phyloP scores from a whole-genome alignment of 495 filamentous ascomycete species.

The Melanomma pulvis-pyrius region DNA sequence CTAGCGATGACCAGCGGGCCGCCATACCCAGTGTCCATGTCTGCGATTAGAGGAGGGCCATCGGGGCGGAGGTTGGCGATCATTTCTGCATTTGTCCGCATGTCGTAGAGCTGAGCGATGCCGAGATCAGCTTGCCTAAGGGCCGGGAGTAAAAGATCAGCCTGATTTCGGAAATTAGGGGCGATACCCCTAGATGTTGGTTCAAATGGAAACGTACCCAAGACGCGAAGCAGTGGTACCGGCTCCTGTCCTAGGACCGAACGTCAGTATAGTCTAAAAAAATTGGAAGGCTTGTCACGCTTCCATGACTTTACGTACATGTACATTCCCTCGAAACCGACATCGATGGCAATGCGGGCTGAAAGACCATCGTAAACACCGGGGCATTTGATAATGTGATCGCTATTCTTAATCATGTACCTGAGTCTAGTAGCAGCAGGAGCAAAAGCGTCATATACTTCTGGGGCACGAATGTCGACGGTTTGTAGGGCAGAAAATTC shows the following conservation, averaged over 20 bases:
- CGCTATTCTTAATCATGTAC: conserved; percentile 27
- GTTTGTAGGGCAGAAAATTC: background rate
- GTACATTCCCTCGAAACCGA: conserved; percentile 32
- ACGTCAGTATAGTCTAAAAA: background rate
- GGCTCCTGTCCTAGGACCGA: conserved; percentile 25
- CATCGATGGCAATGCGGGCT: conserved; percentile 28
- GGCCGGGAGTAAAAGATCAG: conserved; percentile 10
- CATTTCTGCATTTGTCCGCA: conserved; percentile 36
- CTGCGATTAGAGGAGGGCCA: conserved; percentile 29
- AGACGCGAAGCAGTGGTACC: conserved; percentile 33
- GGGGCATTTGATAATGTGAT: conserved; percentile 29
- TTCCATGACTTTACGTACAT: conserved; percentile 1
- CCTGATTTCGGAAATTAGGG: background rate
- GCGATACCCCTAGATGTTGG: background rate
- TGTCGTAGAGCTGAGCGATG: conserved; percentile 31
- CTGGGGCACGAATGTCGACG: conserved; percentile 18
- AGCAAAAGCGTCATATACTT: conserved; percentile 16
- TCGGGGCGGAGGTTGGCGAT: conserved; percentile 31
- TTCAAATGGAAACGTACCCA: background rate
- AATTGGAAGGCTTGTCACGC: too few species aligned
- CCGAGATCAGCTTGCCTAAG: conserved; percentile 35
- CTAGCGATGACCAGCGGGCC: conserved; percentile 35
- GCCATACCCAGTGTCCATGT: conserved; percentile 42
- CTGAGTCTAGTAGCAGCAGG: conserved; percentile 18
- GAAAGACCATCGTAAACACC: conserved; percentile 30